Percentiles rank a stretch among this genome's conserved stretches.
phyloP scores from a whole-genome alignment of 2,329 filamentous ascomycete species.

The Pestalotiopsis sp. region DNA sequence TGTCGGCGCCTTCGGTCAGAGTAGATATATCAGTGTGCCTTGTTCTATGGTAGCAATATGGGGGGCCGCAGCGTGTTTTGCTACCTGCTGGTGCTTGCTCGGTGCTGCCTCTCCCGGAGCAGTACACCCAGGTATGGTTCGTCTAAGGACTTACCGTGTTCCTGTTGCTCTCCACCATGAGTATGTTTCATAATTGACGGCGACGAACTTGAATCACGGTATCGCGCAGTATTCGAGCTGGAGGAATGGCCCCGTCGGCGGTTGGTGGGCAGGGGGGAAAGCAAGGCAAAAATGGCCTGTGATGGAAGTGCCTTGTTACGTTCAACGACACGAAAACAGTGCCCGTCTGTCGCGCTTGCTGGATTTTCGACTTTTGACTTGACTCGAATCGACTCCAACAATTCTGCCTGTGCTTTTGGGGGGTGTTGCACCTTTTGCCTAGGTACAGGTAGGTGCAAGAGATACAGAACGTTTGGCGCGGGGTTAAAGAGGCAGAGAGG shows the following conservation, averaged over 20 bases:
- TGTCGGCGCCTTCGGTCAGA: constrained; percentile 40
- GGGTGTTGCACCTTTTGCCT: neutral
- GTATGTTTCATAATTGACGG: constrained; percentile 47
- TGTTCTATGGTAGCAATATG: neutral
- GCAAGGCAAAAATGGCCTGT: neutral
- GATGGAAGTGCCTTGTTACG: neutral
- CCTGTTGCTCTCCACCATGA: constrained; percentile 40
- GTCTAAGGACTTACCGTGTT: constrained; percentile 40
- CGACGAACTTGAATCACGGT: constrained; percentile 3
- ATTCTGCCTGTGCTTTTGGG: constrained; percentile 4
- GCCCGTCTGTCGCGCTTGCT: neutral
- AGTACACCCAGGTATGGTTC: neutral
- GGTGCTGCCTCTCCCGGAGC: neutral
- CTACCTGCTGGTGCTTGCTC: neutral
- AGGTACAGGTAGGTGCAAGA: neutral
- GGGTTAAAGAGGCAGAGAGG: neutral
- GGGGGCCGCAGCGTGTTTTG: neutral
- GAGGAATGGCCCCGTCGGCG: neutral
- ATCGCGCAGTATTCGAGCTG: constrained; percentile 1
- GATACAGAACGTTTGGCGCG: constrained; percentile 1
- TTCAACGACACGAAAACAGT: neutral
- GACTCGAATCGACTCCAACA: neutral
- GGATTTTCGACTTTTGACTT: constrained; percentile 4
- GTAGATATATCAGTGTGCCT: constrained; percentile 11
- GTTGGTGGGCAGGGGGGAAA: neutral